Percentiles rank a stretch among this genome's conserved stretches.
Conservation (phyloP, 768 basidiomycete genomes). For the Termitomyces sp. region DNA sequence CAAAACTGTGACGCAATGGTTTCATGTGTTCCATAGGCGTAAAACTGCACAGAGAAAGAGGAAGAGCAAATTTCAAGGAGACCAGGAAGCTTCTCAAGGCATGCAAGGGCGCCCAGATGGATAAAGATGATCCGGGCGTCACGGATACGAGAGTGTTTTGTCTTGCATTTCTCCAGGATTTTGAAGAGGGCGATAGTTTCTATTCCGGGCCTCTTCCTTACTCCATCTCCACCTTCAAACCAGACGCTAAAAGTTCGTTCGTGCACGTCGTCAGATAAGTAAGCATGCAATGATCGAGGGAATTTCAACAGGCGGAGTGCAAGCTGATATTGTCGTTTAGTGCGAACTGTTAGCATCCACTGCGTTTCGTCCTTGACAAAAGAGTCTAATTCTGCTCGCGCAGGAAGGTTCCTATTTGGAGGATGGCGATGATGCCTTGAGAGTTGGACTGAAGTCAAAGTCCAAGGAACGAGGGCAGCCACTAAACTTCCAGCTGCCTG, state of each 20-base stretch:
- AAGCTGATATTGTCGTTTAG: slow-evolving; percentile 25
- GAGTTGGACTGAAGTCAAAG: slow-evolving; percentile 27
- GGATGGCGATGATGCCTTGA: slow-evolving; percentile 20
- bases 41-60: slow-evolving; percentile 47
- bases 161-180: slow-evolving; percentile 39
- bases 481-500: slow-evolving; percentile 26
- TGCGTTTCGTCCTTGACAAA: slow-evolving; percentile 11
- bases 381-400: slow-evolving; percentile 15
- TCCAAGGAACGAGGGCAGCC: slow-evolving; percentile 45
- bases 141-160: slow-evolving; percentile 32
- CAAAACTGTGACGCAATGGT: slow-evolving; percentile 44
- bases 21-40: slow-evolving; percentile 63
- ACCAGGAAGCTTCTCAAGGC: slow-evolving; percentile 41
- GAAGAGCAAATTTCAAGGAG: slow-evolving; percentile 42
- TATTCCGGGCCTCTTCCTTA: slow-evolving; percentile 22
- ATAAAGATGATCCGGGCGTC: slow-evolving; percentile 52
- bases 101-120: slow-evolving; percentile 51
- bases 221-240: slow-evolving; percentile 28
- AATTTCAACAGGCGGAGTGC: slow-evolving; percentile 42
- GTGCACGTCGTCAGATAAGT: slow-evolving; percentile 27
- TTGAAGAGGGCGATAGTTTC: slow-evolving; percentile 39
- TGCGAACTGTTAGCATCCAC: slow-evolving; percentile 19
- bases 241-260: slow-evolving; percentile 44
- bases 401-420: slow-evolving; percentile 8
- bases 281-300: slow-evolving; percentile 42